Percentiles rank a stretch among this genome's conserved stretches.
These are phyloP conservation scores for Blepharisma stoltei DNA, from an alignment of 73 alveolate genomes.

Conservation along the genomic window DNA sequence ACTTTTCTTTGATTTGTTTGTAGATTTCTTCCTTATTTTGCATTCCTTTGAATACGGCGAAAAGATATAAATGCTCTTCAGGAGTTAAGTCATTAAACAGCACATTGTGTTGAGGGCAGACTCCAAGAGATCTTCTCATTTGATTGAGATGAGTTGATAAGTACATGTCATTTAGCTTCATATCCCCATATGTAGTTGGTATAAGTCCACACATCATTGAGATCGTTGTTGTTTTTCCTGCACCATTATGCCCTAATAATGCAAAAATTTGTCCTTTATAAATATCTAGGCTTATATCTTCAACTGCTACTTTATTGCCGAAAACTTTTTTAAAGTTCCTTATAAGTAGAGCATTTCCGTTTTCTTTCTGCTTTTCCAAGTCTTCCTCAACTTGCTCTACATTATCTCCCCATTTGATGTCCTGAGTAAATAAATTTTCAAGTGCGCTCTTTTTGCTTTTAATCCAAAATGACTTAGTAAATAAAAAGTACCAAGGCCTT, in stretches of 20 bases:
- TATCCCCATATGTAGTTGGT: slow-evolving; percentile 62
- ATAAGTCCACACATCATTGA: slow-evolving; percentile 81
- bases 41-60: slow-evolving; percentile 85
- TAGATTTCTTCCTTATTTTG: slow-evolving; percentile 45
- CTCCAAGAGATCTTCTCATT: slow-evolving; percentile 85
- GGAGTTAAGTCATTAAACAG: slow-evolving; percentile 75
- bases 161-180: slow-evolving; percentile 57
- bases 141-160: slow-evolving; percentile 60
- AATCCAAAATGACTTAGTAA: slow-evolving; percentile 46
- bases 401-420: slow-evolving; percentile 31
- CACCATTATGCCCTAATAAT: slow-evolving; percentile 96
- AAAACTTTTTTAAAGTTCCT: slow-evolving; percentile 45
- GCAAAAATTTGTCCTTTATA: slow-evolving; percentile 92
- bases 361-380: slow-evolving; percentile 43
- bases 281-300: slow-evolving; percentile 72
- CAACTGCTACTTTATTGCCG: slow-evolving; percentile 85
- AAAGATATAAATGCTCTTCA: slow-evolving; percentile 74
- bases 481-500: slow-evolving; percentile 63
- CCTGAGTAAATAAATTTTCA: slow-evolving; percentile 22
- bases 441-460: slow-evolving; percentile 36
- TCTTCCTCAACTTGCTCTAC: slow-evolving; percentile 45
- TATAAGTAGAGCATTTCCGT: slow-evolving; percentile 26
- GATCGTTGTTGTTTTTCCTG: slow-evolving; percentile 95
- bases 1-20: slow-evolving; percentile 71
- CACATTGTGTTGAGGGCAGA: slow-evolving; percentile 96